A percentile compares a stretch with the other conserved stretches of the same genome.
phyloP scores from a whole-genome alignment of 805 yeast genomes.

The Cyberlindnera saturnus region DNA sequence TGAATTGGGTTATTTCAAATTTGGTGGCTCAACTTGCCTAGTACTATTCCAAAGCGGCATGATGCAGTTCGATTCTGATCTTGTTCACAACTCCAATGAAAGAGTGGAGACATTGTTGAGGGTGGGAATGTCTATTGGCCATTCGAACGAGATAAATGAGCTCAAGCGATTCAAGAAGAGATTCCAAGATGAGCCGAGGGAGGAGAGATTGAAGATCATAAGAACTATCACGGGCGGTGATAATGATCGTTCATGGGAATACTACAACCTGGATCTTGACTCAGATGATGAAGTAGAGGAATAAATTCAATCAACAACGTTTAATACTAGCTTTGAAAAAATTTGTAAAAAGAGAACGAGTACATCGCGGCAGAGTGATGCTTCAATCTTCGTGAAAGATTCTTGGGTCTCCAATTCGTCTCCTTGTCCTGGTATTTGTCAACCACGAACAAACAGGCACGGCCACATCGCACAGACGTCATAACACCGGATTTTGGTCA shows the following conservation, averaged over 20 bases:
- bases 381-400: too few species aligned
- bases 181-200: slow-evolving; percentile 41
- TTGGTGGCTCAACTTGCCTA: slow-evolving; percentile 90
- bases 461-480: too few species aligned
- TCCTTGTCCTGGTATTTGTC: too few species aligned
- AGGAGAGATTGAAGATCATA: slow-evolving; percentile 42
- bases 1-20: slow-evolving; percentile 90
- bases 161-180: slow-evolving; percentile 40
- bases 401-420: too few species aligned
- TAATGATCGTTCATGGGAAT: slow-evolving; percentile 22
- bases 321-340: too few species aligned
- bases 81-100: slow-evolving; percentile 57
- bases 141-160: slow-evolving; percentile 45
- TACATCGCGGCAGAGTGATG: too few species aligned
- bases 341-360: too few species aligned
- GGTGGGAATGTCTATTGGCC: slow-evolving; percentile 93
- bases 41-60: slow-evolving; percentile 48
- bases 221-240: slow-evolving; percentile 55
- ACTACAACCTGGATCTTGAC: slow-evolving; percentile 13
- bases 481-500: too few species aligned
- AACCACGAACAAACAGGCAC: too few species aligned
- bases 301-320: too few species aligned
- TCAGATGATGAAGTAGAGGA: slow-evolving; percentile 7
- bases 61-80: slow-evolving; percentile 67
- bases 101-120: slow-evolving; percentile 77